Percentiles rank a stretch among this genome's conserved stretches.
phyloP scores from a whole-genome alignment of 441 rosid species.

The Adansonia gregorii region DNA sequence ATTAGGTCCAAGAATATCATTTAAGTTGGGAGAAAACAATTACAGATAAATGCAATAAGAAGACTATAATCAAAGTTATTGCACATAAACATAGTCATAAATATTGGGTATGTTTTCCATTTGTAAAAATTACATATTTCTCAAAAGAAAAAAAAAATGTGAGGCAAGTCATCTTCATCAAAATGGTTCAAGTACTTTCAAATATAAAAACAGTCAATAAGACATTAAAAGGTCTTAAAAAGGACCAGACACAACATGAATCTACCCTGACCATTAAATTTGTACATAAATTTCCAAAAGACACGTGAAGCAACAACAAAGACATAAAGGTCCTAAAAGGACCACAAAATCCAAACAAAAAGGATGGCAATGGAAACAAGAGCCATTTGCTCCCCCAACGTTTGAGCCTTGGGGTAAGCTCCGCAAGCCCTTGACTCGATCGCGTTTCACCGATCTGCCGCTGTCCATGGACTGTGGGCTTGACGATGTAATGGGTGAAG shows the following conservation, averaged over 20 bases:
- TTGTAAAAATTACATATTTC: not conserved
- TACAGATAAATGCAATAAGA: not conserved
- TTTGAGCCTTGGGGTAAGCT: constrained; percentile 27
- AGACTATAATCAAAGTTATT: not conserved
- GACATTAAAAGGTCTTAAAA: not conserved
- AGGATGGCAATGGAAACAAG: not conserved
- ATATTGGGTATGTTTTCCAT: not conserved
- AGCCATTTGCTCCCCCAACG: not conserved
- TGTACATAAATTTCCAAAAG: not conserved
- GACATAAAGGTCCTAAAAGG: not conserved
- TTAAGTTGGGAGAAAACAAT: too few species aligned
- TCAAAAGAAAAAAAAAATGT: not conserved
- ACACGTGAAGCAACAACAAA: not conserved
- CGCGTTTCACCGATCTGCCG: not conserved
- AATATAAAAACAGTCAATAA: not conserved
- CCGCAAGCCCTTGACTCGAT: constrained; percentile 26
- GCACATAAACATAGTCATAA: not conserved
- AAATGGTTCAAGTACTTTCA: not conserved
- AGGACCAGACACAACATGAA: not conserved
- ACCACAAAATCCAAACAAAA: not conserved
- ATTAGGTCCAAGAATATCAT: too few species aligned
- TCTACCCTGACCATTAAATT: not conserved
- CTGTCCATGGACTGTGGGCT: not conserved
- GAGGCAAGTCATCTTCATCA: not conserved
- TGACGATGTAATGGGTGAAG: too few species aligned